Percentiles rank a stretch among this genome's conserved stretches.
Conservation (phyloP, 2,329 filamentous ascomycete genomes). For the Fonsecaea pugnacius region DNA sequence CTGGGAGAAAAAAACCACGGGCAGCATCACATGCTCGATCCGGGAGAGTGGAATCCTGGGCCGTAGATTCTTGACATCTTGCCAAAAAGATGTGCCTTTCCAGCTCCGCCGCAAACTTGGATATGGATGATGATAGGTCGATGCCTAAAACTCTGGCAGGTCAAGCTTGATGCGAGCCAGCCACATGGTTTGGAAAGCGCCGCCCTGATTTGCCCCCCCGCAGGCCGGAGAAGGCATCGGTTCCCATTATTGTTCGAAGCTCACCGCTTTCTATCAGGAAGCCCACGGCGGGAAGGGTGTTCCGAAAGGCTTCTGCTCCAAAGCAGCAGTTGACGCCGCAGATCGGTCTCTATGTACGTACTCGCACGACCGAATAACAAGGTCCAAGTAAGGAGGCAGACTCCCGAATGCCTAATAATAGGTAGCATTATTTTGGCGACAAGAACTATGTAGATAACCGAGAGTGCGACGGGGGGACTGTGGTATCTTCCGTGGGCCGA, state of each 20-base stretch:
- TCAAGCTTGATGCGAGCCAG: slow-evolving; percentile 6
- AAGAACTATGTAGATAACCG: slow-evolving; percentile 17
- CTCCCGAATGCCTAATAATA: neutral
- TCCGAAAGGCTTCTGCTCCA: neutral
- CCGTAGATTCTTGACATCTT: slow-evolving; percentile 28
- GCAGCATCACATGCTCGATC: slow-evolving; percentile 14
- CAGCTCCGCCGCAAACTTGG: neutral
- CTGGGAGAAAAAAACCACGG: neutral
- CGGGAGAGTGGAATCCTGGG: neutral
- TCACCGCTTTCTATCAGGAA: neutral
- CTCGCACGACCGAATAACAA: neutral
- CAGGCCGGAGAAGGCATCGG: neutral
- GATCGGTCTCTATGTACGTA: neutral
- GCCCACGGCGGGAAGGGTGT: neutral
- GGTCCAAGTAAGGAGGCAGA: neutral
- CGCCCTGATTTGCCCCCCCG: neutral
- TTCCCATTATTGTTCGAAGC: neutral
- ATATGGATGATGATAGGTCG: neutral
- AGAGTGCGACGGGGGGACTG: slow-evolving; percentile 18
- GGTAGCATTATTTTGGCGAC: neutral
- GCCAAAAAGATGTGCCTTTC: slow-evolving; percentile 14
- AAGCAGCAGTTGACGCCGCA: neutral
- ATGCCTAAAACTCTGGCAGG: neutral
- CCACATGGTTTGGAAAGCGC: slow-evolving; percentile 1
- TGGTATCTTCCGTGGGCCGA: slow-evolving; percentile 1